phyloP scores from a whole-genome alignment of 108 stramenopile species.

The Aurantiochytrium sp. region DNA sequence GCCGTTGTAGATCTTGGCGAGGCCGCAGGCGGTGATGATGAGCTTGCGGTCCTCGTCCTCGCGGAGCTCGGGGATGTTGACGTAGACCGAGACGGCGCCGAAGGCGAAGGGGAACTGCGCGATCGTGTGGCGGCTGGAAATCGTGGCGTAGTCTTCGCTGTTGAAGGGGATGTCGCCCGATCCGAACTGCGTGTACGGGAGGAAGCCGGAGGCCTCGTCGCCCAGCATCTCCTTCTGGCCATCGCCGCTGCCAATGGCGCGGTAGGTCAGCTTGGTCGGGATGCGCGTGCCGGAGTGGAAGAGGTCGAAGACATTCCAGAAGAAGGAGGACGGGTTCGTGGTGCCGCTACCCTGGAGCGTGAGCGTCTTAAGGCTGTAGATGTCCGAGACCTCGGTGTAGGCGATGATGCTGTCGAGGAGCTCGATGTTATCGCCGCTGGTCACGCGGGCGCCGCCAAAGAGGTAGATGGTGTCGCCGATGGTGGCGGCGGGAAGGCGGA shows the following conservation, averaged over 20 bases:
- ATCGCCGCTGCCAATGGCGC: conserved; percentile 73
- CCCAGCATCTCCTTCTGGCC: conserved; percentile 72
- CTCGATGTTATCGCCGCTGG: not conserved
- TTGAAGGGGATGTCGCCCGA: conserved; percentile 72
- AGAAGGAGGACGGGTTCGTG: conserved; percentile 79
- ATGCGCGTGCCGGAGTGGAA: conserved; percentile 57
- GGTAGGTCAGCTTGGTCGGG: conserved; percentile 71
- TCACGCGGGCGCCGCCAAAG: not conserved
- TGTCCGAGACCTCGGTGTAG: not conserved
- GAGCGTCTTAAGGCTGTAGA: conserved; percentile 25
- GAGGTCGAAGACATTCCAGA: conserved; percentile 69
- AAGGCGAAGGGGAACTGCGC: conserved; percentile 72
- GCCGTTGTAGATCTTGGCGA: conserved; percentile 69
- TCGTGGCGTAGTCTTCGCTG: conserved; percentile 34
- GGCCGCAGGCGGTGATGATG: conserved; percentile 65
- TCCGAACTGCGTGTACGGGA: conserved; percentile 63
- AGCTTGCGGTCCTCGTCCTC: conserved; percentile 36
- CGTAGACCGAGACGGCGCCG: conserved; percentile 69
- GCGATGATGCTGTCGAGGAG: not conserved
- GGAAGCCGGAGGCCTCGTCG: conserved; percentile 38
- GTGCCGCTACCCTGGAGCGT: conserved; percentile 72
- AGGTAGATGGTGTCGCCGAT: not conserved
- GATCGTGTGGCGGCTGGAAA: conserved; percentile 40
- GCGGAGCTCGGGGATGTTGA: conserved; percentile 55
- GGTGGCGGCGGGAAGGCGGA: not conserved